These are phyloP conservation scores for Clarireedia sp. DNA, from an alignment of 2,329 filamentous ascomycete species.

Conservation along the genomic window DNA sequence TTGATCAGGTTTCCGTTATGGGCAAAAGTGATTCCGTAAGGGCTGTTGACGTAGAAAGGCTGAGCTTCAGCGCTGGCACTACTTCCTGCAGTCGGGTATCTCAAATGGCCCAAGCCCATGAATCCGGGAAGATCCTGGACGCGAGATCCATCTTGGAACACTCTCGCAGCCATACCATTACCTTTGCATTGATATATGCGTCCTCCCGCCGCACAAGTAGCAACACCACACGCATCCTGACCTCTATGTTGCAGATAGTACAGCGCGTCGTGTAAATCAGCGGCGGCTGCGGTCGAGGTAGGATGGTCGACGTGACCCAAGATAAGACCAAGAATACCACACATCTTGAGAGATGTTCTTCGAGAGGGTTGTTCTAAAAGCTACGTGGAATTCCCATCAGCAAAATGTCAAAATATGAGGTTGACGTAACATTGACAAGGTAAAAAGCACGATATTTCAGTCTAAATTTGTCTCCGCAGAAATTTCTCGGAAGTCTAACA, in stretches of 20 bases:
- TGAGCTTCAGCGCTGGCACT: conserved; percentile 79
- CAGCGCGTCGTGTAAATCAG: conserved; percentile 63
- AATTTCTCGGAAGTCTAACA: conserved; percentile 27
- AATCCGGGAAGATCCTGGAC: conserved; percentile 70
- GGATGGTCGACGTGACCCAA: conserved; percentile 46
- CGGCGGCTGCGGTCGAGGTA: conserved; percentile 43
- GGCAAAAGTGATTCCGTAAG: conserved; percentile 72
- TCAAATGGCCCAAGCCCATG: conserved; percentile 78
- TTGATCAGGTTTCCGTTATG: conserved; percentile 90
- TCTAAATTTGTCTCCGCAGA: conserved; percentile 19
- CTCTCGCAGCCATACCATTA: conserved; percentile 77
- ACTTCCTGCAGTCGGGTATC: conserved; percentile 85
- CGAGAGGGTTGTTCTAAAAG: background rate
- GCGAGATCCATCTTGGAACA: conserved; percentile 73
- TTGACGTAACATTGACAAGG: background rate
- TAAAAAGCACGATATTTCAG: conserved; percentile 5
- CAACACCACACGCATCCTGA: conserved; percentile 83
- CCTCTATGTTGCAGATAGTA: conserved; percentile 66
- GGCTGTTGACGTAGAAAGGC: conserved; percentile 85
- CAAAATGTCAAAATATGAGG: background rate
- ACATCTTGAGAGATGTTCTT: conserved; percentile 38
- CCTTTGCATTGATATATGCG: conserved; percentile 86
- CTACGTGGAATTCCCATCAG: conserved; percentile 6
- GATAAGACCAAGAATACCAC: conserved; percentile 54
- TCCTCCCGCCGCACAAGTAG: conserved; percentile 65